phyloP scores from a whole-genome alignment of 441 rosid genomes.

The Populus hybrid region DNA sequence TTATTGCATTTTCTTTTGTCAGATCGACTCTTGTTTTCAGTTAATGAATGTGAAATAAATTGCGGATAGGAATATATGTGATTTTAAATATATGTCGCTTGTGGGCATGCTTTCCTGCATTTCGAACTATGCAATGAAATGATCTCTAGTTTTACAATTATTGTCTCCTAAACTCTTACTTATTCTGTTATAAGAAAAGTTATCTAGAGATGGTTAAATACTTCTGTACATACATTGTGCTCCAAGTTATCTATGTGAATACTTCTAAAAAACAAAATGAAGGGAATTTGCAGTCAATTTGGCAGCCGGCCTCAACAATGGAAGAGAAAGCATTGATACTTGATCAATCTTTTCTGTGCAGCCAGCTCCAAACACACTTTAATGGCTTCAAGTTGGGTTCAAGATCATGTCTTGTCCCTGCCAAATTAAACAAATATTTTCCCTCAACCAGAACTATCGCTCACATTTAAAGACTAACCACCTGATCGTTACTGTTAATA shows the following conservation, averaged over 20 bases:
- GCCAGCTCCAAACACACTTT: neutral
- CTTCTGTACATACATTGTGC: neutral
- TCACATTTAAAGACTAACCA: neutral
- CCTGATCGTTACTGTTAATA: neutral
- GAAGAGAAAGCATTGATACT: neutral
- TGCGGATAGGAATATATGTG: neutral
- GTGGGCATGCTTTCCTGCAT: neutral
- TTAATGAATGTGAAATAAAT: neutral
- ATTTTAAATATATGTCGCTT: neutral
- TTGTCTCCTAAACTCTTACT: neutral
- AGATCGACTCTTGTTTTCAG: neutral
- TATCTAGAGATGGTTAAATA: neutral
- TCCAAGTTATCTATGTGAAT: neutral
- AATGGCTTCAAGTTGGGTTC: neutral
- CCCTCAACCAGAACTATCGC: neutral
- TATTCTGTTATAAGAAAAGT: neutral
- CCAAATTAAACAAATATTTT: neutral
- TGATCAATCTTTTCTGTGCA: neutral
- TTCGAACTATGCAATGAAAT: neutral
- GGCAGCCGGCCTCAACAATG: neutral
- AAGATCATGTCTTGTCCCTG: neutral
- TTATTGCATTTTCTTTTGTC: constrained; percentile 1
- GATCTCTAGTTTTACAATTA: neutral
- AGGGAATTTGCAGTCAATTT: neutral
- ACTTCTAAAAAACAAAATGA: neutral